Evolutionary conservation across 1,284 basidiomycete species (phyloP).

Genomic region (Grifola frondosa): DNA sequence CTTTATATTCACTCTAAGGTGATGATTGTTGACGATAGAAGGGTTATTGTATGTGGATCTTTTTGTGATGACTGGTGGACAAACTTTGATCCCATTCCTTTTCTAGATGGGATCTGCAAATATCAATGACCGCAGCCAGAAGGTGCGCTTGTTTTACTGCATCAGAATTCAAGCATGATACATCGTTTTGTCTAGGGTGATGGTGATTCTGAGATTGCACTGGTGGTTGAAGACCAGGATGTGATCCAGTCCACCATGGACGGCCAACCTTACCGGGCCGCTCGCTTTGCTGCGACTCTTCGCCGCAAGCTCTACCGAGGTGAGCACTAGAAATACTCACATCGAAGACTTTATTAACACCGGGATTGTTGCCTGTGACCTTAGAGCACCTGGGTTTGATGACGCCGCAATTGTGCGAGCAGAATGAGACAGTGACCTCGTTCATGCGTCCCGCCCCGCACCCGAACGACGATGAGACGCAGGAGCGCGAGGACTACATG

Average conservation of each 20-base stretch:
- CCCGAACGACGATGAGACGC: constrained; percentile 67
- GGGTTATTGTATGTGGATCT: constrained; percentile 69
- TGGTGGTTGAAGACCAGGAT: constrained; percentile 87
- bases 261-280: constrained; percentile 66
- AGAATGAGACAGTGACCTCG: constrained; percentile 44
- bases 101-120: constrained; percentile 84
- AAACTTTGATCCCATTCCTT: too few species aligned
- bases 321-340: too few species aligned
- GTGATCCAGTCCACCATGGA: constrained; percentile 79
- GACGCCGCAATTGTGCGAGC: constrained; percentile 51
- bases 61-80: too few species aligned
- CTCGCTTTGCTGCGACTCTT: constrained; percentile 75
- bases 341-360: too few species aligned
- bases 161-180: constrained; percentile 2
- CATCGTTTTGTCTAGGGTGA: constrained; percentile 58
- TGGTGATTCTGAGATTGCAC: constrained; percentile 90
- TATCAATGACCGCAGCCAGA: constrained; percentile 84
- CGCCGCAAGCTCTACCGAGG: constrained; percentile 77
- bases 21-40: constrained; percentile 91
- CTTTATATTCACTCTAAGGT: constrained; percentile 81
- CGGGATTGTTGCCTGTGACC: background rate
- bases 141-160: constrained; percentile 37
- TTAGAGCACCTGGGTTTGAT: constrained; percentile 87
- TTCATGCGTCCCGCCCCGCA: constrained; percentile 82
- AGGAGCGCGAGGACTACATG: constrained; percentile 54